phyloP scores from a whole-genome alignment of 352 stramenopile species.

The Pilasporangium apinafurcum region DNA sequence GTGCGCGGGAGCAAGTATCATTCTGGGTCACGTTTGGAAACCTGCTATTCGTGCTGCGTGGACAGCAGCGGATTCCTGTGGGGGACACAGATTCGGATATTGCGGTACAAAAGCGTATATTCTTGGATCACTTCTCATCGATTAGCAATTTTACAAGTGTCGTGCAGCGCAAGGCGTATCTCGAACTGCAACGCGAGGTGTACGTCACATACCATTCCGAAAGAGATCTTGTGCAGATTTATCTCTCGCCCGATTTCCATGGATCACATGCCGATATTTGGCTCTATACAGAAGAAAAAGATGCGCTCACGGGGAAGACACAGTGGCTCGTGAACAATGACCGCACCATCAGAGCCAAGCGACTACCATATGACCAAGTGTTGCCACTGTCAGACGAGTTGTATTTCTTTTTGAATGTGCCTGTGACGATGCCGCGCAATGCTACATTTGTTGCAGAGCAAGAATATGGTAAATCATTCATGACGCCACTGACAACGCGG shows the following conservation, averaged over 20 bases:
- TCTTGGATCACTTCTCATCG: conserved; percentile 39
- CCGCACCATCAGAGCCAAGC: conserved; percentile 60
- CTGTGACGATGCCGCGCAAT: conserved; percentile 46
- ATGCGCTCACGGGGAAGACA: conserved; percentile 13
- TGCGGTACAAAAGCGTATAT: conserved; percentile 48
- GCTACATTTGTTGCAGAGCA: conserved; percentile 48
- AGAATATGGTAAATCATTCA: conserved; percentile 64
- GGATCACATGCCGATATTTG: conserved; percentile 75
- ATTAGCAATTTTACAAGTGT: conserved; percentile 49
- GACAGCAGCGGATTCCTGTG: conserved; percentile 51
- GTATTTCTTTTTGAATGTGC: conserved; percentile 44
- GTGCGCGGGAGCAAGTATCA: conserved; percentile 30
- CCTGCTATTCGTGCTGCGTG: conserved; percentile 65
- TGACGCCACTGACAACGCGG: conserved; percentile 63
- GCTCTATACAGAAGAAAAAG: conserved; percentile 56
- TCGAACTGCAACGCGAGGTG: conserved; percentile 37
- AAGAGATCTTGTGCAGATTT: conserved; percentile 66
- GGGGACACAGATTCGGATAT: conserved; percentile 80
- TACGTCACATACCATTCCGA: conserved; percentile 46
- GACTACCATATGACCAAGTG: conserved; percentile 58
- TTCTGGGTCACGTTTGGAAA: conserved; percentile 77
- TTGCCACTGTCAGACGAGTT: conserved; percentile 36
- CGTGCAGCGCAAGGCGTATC: conserved; percentile 28
- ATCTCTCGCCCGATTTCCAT: conserved; percentile 27
- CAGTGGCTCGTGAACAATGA: conserved; percentile 68